Conservation (phyloP, 352 stramenopile species). For the Phytophthora lateralis region DNA sequence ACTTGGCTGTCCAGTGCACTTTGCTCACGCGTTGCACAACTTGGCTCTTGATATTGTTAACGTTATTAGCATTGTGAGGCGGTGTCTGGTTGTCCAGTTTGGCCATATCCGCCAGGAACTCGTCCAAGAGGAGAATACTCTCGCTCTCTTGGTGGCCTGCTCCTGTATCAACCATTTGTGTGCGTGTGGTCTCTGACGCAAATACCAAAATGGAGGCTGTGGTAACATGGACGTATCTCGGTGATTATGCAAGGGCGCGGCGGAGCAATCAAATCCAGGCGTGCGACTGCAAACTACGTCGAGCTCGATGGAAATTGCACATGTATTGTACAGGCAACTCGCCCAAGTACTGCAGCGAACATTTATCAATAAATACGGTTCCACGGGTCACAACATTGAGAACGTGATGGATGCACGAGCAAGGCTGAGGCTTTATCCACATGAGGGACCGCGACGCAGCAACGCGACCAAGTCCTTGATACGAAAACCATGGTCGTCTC, state of each 20-base stretch:
- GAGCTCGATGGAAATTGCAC: too few species aligned
- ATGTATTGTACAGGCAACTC: too few species aligned
- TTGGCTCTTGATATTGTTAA: too few species aligned
- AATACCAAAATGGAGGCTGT: background rate
- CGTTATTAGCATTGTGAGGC: background rate
- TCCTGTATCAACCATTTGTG: background rate
- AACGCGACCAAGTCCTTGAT: too few species aligned
- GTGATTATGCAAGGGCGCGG: background rate
- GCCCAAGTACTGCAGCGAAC: too few species aligned
- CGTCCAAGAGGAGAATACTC: background rate
- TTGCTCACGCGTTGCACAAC: background rate
- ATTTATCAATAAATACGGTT: too few species aligned
- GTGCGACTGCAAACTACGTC: too few species aligned
- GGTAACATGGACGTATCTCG: background rate
- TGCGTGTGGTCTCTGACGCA: background rate
- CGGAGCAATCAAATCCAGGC: background rate
- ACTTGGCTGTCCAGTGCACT: background rate
- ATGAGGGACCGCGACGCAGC: too few species aligned
- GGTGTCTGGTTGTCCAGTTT: background rate
- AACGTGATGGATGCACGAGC: too few species aligned
- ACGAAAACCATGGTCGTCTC: too few species aligned
- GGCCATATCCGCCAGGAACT: background rate
- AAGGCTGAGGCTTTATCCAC: too few species aligned
- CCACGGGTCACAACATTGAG: too few species aligned
- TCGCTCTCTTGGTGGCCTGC: background rate